These are phyloP conservation scores for Lactuca saligna DNA, from an alignment of 129 eudicot genomes.

Conservation along the genomic window DNA sequence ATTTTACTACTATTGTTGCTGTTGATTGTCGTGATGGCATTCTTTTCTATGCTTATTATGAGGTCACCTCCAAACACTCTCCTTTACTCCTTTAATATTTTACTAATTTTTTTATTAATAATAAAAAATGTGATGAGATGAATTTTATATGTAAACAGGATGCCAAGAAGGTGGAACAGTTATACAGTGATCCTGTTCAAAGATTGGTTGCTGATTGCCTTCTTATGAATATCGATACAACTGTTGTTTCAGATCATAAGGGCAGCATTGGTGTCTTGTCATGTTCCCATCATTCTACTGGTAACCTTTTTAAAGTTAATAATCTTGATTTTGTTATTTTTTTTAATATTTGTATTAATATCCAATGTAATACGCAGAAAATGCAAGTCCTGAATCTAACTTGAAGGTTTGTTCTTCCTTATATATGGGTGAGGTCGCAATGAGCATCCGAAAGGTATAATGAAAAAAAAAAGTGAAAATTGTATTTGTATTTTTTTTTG, in stretches of 20 bases:
- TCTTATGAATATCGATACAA: constrained; percentile 83
- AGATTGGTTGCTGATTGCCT: constrained; percentile 93
- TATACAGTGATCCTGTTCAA: constrained; percentile 87
- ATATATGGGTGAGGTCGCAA: constrained; percentile 89
- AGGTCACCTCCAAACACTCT: constrained; percentile 55
- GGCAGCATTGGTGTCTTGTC: constrained; percentile 83
- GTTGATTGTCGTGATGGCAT: constrained; percentile 99
- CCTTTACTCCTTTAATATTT: no score
- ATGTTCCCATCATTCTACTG: constrained; percentile 57
- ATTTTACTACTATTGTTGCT: constrained; percentile 85
- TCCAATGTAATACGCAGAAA: no score
- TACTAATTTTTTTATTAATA: neutral
- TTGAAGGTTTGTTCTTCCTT: constrained; percentile 69
- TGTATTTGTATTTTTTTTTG: neutral
- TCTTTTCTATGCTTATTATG: constrained; percentile 78
- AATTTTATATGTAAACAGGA: constrained; percentile 48
- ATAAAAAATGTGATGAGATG: neutral
- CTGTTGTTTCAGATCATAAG: constrained; percentile 83
- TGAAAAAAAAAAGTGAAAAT: no score
- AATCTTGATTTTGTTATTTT: neutral
- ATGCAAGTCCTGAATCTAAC: constrained; percentile 93
- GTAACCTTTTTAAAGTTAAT: constrained; percentile 27
- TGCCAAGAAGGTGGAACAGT: constrained; percentile 76
- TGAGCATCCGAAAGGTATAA: constrained; percentile 83
- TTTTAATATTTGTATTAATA: constrained; percentile 10